These are phyloP conservation scores for Taiozyma sp. DNA, from an alignment of 1,139 yeast genomes.

Conservation along the genomic window DNA sequence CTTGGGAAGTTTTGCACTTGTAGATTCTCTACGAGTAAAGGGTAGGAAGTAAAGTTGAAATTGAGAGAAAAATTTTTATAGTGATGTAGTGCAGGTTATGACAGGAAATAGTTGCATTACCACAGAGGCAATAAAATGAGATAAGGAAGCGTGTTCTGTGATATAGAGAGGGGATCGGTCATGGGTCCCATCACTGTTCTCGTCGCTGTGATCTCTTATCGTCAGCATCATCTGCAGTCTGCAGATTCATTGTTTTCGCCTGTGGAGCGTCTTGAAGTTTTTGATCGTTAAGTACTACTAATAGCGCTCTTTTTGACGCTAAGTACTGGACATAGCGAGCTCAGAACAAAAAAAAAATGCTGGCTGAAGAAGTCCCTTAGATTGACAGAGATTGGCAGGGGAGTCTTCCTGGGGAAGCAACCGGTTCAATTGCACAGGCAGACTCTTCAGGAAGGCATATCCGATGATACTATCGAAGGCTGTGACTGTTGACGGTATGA, in stretches of 20 bases:
- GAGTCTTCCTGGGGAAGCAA: no score
- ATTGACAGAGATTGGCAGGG: no score
- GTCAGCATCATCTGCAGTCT: background rate
- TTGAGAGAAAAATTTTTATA: background rate
- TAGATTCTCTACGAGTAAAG: background rate
- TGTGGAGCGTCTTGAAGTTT: background rate
- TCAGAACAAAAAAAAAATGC: background rate
- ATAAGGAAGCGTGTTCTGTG: background rate
- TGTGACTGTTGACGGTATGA: no score
- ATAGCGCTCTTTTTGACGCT: slow-evolving; percentile 9
- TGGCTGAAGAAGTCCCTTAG: background rate
- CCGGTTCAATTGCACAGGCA: no score
- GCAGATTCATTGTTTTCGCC: background rate
- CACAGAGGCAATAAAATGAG: background rate
- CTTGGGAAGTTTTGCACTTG: background rate
- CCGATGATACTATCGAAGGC: no score
- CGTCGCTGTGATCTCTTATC: background rate
- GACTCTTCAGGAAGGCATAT: no score
- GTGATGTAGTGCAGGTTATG: background rate
- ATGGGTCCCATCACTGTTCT: background rate
- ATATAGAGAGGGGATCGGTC: background rate
- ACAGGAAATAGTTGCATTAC: background rate
- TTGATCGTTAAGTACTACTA: slow-evolving; percentile 12
- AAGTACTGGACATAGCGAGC: slow-evolving; percentile 16
- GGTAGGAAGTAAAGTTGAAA: background rate